A percentile compares a stretch with the other conserved stretches of the same genome.
Evolutionary conservation across 208 protist species (phyloP).

Genomic region (Acanthamoeba royreba): DNA sequence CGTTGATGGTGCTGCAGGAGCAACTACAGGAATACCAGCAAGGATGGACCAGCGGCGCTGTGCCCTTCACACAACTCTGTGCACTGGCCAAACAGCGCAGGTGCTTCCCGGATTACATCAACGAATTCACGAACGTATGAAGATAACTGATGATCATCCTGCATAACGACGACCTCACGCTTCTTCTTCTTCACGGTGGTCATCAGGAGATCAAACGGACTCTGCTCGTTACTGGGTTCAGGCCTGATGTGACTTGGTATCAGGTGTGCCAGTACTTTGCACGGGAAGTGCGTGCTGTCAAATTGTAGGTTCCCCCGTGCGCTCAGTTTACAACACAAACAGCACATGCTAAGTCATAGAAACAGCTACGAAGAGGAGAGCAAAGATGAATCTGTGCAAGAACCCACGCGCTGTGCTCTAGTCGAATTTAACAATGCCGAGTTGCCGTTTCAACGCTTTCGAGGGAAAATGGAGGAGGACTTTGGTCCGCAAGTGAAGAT

Average conservation of each 20-base stretch:
- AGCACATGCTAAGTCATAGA: no score
- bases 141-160: no score
- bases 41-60: not conserved
- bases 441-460: not conserved
- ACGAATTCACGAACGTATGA: not conserved
- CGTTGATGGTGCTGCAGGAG: not conserved
- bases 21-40: not conserved
- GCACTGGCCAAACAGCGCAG: not conserved
- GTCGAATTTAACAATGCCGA: not conserved
- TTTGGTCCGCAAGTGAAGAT: not conserved
- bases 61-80: not conserved
- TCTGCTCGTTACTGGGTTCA: not conserved
- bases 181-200: not conserved
- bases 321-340: not conserved
- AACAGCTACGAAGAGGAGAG: not conserved
- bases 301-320: not conserved
- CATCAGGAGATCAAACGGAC: not conserved
- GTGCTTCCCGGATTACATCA: not conserved
- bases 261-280: not conserved
- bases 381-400: not conserved
- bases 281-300: not conserved
- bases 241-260: not conserved
- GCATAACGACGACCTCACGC: not conserved
- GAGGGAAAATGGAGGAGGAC: not conserved
- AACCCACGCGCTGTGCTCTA: not conserved